Conservation (phyloP, 2,329 filamentous ascomycete genomes). For the Microdochium trichocladiopsis region DNA sequence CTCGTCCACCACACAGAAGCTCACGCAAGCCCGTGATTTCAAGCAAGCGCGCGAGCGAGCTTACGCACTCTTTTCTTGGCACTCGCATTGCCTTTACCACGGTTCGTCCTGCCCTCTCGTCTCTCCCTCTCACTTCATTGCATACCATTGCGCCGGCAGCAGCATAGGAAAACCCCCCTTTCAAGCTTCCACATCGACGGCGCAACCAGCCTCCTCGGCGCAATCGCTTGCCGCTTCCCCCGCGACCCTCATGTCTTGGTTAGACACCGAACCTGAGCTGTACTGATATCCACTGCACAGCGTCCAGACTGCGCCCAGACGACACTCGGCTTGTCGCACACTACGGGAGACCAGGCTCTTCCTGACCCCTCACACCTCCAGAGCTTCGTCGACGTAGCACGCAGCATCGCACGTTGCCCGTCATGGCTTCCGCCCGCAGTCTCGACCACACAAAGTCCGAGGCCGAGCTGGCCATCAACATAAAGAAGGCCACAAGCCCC, state of each 20-base stretch:
- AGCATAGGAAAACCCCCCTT: background rate
- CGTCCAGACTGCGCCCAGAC: background rate
- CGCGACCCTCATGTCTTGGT: background rate
- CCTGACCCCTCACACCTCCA: background rate
- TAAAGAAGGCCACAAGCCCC: constrained; percentile 61
- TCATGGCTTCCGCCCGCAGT: constrained; percentile 22
- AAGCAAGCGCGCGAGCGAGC: background rate
- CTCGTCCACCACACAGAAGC: background rate
- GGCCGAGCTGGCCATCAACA: constrained; percentile 62
- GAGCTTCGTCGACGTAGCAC: background rate
- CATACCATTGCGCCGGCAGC: background rate
- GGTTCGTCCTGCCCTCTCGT: background rate
- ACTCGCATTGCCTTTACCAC: background rate
- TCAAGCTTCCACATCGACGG: no score
- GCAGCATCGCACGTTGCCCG: constrained; percentile 1
- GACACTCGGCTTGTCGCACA: background rate
- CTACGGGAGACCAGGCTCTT: background rate
- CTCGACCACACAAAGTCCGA: constrained; percentile 45
- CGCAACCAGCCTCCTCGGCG: background rate
- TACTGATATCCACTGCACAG: background rate
- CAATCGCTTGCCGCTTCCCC: background rate
- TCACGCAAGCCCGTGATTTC: background rate
- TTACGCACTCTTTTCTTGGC: background rate
- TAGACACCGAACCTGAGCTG: background rate
- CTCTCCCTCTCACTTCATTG: background rate